These are phyloP conservation scores for Tetracladium maxilliforme DNA, from an alignment of 2,329 filamentous ascomycete genomes.

Conservation along the genomic window DNA sequence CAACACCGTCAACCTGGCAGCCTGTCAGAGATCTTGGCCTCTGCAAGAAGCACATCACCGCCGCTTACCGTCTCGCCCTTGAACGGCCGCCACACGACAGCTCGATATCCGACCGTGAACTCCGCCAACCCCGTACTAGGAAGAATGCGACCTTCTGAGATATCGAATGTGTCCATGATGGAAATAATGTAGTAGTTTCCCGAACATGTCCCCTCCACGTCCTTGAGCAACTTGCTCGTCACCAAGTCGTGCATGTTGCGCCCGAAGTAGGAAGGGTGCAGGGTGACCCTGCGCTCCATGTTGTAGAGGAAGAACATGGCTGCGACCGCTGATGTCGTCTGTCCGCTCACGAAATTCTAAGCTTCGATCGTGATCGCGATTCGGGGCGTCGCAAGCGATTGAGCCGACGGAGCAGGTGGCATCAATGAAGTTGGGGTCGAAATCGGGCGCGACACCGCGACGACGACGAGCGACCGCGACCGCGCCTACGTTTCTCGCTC, in stretches of 20 bases:
- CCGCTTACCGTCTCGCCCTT: constrained; percentile 84
- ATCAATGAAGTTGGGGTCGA: too few relatives aligned
- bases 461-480: too few relatives aligned
- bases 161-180: constrained; percentile 92
- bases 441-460: too few relatives aligned
- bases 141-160: constrained; percentile 83
- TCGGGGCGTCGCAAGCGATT: too few relatives aligned
- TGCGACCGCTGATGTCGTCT: too few relatives aligned
- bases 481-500: too few relatives aligned
- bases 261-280: constrained; percentile 95
- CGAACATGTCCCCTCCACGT: constrained; percentile 90
- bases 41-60: constrained; percentile 1
- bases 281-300: constrained; percentile 83
- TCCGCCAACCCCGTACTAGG: constrained; percentile 85
- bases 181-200: constrained; percentile 96
- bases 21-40: constrained; percentile 1
- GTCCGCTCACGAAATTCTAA: too few relatives aligned
- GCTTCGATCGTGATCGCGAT: too few relatives aligned
- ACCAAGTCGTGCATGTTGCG: constrained; percentile 87
- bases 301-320: constrained; percentile 97
- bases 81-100: constrained; percentile 95
- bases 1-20: constrained; percentile 77
- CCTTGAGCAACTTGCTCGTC: constrained; percentile 74
- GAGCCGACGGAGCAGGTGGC: too few relatives aligned
- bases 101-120: constrained; percentile 88